Percentiles rank a stretch among this genome's conserved stretches.
Conservation (phyloP, 148 eudicot species). For the Chenopodium suecicum region DNA sequence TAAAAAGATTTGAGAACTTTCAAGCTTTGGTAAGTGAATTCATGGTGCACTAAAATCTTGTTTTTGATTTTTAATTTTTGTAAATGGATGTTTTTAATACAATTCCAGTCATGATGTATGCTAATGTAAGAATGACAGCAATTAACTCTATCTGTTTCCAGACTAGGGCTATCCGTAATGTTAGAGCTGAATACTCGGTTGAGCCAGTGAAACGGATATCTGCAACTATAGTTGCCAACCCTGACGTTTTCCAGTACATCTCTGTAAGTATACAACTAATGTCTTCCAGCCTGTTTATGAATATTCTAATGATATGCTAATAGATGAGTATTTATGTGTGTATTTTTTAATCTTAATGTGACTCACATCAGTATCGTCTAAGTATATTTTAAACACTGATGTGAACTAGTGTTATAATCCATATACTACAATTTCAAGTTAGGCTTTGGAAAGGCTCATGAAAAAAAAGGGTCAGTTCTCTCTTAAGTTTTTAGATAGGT, state of each 20-base stretch:
- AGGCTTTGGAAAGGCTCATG: not conserved
- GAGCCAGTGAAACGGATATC: slow-evolving; percentile 92
- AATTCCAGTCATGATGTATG: not conserved
- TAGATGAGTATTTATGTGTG: not conserved
- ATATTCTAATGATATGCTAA: not conserved
- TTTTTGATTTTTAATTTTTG: too few relatives aligned
- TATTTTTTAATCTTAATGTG: too few relatives aligned
- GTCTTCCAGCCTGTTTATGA: slow-evolving; percentile 4
- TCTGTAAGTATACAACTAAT: slow-evolving; percentile 55
- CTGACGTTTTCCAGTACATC: slow-evolving; percentile 79
- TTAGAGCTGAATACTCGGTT: slow-evolving; percentile 93
- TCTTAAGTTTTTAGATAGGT: not conserved
- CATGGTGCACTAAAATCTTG: not conserved
- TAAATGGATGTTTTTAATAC: not conserved
- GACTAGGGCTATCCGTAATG: slow-evolving; percentile 95
- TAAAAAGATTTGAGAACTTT: slow-evolving; percentile 85
- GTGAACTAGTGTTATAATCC: not conserved
- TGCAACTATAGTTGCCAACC: slow-evolving; percentile 83
- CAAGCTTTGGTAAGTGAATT: slow-evolving; percentile 73
- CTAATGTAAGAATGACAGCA: not conserved
- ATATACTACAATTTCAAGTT: not conserved
- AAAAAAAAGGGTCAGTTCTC: not conserved
- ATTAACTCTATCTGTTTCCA: slow-evolving; percentile 27
- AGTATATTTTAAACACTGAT: not conserved
- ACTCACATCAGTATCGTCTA: too few relatives aligned